phyloP scores from a whole-genome alignment of 2,329 filamentous ascomycete species.

The Beauveria medogensis region DNA sequence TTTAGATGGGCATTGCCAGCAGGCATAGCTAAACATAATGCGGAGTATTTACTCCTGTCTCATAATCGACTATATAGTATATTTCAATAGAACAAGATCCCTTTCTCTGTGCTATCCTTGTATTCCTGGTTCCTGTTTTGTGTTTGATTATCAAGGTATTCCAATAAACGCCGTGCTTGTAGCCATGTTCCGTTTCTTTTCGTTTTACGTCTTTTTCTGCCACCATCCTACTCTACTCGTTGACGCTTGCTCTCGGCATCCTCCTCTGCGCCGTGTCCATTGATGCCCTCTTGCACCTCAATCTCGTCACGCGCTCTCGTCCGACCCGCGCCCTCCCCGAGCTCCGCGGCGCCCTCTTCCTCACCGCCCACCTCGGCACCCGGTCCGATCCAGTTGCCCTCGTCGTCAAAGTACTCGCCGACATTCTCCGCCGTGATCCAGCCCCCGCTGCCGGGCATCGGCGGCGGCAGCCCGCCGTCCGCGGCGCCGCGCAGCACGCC shows the following conservation, averaged over 20 bases:
- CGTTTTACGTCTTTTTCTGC: not conserved
- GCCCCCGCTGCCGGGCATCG: conserved; percentile 64
- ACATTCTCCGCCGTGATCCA: conserved; percentile 94
- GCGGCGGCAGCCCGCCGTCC: conserved; percentile 50
- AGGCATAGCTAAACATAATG: not conserved
- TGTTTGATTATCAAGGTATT: not conserved
- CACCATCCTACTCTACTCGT: conserved; percentile 32
- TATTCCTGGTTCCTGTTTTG: not conserved
- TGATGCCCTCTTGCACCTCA: conserved; percentile 34
- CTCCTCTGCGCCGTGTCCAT: conserved; percentile 31
- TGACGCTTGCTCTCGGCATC: conserved; percentile 40
- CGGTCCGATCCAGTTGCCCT: conserved; percentile 66
- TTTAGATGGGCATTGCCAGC: not conserved
- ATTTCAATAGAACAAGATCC: not conserved
- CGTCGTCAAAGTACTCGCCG: conserved; percentile 70
- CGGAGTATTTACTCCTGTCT: not conserved
- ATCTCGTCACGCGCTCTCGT: conserved; percentile 46
- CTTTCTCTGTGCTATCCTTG: not conserved
- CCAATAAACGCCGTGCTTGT: not conserved
- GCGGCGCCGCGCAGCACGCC: conserved; percentile 40
- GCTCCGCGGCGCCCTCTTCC: conserved; percentile 33
- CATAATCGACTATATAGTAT: not conserved
- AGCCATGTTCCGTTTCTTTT: not conserved
- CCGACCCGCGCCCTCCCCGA: conserved; percentile 58
- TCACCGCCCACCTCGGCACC: conserved; percentile 25